Percentiles rank a stretch among this genome's conserved stretches.
Evolutionary conservation across 1,139 yeast genomes (phyloP).

Genomic region (Zygoascus hellenicus): DNA sequence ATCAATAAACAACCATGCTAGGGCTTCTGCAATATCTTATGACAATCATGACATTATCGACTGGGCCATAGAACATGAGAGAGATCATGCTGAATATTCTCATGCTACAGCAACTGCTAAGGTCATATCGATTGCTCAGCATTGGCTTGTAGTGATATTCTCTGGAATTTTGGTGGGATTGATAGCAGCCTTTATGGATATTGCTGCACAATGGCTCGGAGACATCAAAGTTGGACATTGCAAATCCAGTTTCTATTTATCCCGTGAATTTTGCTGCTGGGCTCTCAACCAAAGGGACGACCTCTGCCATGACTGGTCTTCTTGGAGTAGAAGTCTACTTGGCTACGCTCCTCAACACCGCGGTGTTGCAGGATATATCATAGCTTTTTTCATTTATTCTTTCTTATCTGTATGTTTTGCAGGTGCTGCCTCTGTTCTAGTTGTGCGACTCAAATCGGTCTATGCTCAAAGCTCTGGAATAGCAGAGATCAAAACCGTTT

Average conservation of each 20-base stretch:
- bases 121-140: constrained; percentile 17
- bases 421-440: constrained; percentile 30
- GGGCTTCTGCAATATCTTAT: too few species aligned
- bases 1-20: too few species aligned
- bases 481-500: constrained; percentile 57
- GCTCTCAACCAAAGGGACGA: constrained; percentile 28
- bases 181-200: constrained; percentile 54
- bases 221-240: constrained; percentile 55
- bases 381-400: constrained; percentile 36
- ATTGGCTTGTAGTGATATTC: constrained; percentile 54
- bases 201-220: constrained; percentile 55
- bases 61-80: not conserved
- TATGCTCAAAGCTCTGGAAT: constrained; percentile 60
- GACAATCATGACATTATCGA: not conserved
- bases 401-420: constrained; percentile 34
- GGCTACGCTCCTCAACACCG: constrained; percentile 15
- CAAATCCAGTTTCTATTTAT: constrained; percentile 34
- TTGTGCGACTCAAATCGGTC: constrained; percentile 38
- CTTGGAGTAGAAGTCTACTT: constrained; percentile 37
- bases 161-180: constrained; percentile 57
- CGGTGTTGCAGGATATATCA: constrained; percentile 30
- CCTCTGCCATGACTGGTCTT: constrained; percentile 37
- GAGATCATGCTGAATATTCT: constrained; percentile 4
- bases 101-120: not conserved
- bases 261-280: constrained; percentile 37